Evolutionary conservation across 2,329 filamentous ascomycete species (phyloP).

Genomic region (Ciborinia camelliae): DNA sequence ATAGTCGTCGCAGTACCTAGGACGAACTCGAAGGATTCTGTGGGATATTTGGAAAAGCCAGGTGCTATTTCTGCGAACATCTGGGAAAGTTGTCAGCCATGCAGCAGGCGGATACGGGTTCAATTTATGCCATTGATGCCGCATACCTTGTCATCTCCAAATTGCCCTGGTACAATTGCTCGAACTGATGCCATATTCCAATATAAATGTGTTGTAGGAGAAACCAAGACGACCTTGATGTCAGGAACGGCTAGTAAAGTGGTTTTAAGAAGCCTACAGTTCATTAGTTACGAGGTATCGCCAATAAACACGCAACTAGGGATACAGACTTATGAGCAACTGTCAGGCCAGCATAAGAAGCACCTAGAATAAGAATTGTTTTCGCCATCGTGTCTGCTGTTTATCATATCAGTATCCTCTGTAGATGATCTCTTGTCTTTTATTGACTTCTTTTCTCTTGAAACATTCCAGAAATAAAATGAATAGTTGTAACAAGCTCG

Average conservation of each 20-base stretch:
- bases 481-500: neutral
- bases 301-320: too few relatives aligned
- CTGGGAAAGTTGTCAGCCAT: slow-evolving; percentile 16
- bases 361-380: slow-evolving; percentile 51
- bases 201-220: slow-evolving; percentile 49
- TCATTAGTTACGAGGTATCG: neutral
- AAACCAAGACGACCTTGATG: slow-evolving; percentile 54
- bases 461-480: neutral
- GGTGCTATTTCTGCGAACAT: slow-evolving; percentile 42
- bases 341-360: slow-evolving; percentile 51
- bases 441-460: neutral
- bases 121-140: too few relatives aligned
- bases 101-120: too few relatives aligned
- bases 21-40: slow-evolving; percentile 51
- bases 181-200: slow-evolving; percentile 50
- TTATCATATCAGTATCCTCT: neutral
- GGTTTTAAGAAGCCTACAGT: slow-evolving; percentile 46
- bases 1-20: slow-evolving; percentile 47
- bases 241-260: slow-evolving; percentile 35
- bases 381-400: slow-evolving; percentile 26
- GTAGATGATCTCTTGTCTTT: neutral
- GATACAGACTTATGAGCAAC: slow-evolving; percentile 47
- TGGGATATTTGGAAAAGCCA: slow-evolving; percentile 48
- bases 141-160: slow-evolving; percentile 42
- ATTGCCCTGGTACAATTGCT: slow-evolving; percentile 43